A percentile compares a stretch with the other conserved stretches of the same genome.
Conservation (phyloP, 164 flowering plant species). For the Umbellularia californica region DNA sequence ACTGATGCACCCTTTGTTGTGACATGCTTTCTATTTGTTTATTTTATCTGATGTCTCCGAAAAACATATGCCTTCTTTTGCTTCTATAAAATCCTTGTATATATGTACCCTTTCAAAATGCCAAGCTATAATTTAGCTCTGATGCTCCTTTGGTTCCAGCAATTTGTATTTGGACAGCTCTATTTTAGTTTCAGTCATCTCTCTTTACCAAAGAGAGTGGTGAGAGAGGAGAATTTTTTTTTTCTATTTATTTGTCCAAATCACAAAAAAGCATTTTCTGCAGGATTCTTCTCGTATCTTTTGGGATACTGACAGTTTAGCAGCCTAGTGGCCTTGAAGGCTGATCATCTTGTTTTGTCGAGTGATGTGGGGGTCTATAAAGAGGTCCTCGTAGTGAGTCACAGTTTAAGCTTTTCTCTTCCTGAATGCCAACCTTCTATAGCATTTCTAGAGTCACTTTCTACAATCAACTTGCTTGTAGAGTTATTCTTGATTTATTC, state of each 20-base stretch:
- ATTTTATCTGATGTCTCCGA: no score
- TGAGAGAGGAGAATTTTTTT: no score
- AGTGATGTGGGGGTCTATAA: slow-evolving; percentile 96
- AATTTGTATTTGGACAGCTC: no score
- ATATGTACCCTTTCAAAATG: not conserved
- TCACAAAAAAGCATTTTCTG: slow-evolving; percentile 10
- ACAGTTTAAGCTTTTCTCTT: slow-evolving; percentile 44
- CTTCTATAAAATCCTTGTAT: not conserved
- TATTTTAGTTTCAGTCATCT: not conserved
- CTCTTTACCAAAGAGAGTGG: not conserved
- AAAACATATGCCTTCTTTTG: not conserved
- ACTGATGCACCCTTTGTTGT: not conserved
- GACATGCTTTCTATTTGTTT: no score
- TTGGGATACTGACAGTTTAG: slow-evolving; percentile 98
- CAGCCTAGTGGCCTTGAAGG: slow-evolving; percentile 88
- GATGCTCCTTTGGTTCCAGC: not conserved
- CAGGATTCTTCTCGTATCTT: slow-evolving; percentile 99
- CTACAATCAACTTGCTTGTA: no score
- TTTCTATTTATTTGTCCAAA: not conserved
- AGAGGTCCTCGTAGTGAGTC: slow-evolving; percentile 96
- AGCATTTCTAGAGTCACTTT: no score
- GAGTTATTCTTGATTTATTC: no score
- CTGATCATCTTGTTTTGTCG: slow-evolving; percentile 84
- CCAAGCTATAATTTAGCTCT: not conserved
- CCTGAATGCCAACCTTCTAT: no score